Base-by-base conservation (phyloP, 495 filamentous ascomycete genomes). In the Xylaria sp. region DNA sequence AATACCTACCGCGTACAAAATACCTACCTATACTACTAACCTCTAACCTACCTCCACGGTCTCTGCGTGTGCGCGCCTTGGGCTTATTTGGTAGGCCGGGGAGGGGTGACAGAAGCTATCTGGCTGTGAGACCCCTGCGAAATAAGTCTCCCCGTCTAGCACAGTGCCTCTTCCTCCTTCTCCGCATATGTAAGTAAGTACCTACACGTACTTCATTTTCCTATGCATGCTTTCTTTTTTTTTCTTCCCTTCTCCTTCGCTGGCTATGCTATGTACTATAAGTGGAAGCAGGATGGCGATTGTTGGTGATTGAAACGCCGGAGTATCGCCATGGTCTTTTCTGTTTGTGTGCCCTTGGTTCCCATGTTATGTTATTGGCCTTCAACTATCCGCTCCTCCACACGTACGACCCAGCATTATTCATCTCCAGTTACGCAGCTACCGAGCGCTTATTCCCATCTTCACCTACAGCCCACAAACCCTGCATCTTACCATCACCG, bases 241-340 rank as follows among this genome's bases (percentile, higher is more conserved):
- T 55, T 12, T 9, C 8, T 55, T 63, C 26, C 31, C 58, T 44
- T 44, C 48, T 46, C 48, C 58, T 53, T 62, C 58, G 68, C 37
- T 41, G 59, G 35, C 48, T 35, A 50, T 43, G 35, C 48, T 35
- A 50, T 43, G 29, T 55, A 35, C 31, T 68, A 63, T 63, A 63
- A 63, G 58, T 62, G 35, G 41, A 59, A 31, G 67, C 26, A 61
- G 58, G 24, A 70, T 63, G 31, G 9, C 35, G 33, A 0, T 63
- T 29, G 46, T 53, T 33, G 19, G 14, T 62, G 44, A 55, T 70
- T 70, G 68, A 70, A 70, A 70, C 11, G 68, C 58, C 55, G 8
- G 35, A 63, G 68, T 33, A 63, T 57, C 37, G 58, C 46, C 68
- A n/a, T 52, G 46, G 29, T 61, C 31, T 26, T 33, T 29, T 55